Evolutionary conservation across 805 yeast genomes (phyloP), one percentile per base, ranked within the genome.

Genomic region (Candida hispaniensis): DNA sequence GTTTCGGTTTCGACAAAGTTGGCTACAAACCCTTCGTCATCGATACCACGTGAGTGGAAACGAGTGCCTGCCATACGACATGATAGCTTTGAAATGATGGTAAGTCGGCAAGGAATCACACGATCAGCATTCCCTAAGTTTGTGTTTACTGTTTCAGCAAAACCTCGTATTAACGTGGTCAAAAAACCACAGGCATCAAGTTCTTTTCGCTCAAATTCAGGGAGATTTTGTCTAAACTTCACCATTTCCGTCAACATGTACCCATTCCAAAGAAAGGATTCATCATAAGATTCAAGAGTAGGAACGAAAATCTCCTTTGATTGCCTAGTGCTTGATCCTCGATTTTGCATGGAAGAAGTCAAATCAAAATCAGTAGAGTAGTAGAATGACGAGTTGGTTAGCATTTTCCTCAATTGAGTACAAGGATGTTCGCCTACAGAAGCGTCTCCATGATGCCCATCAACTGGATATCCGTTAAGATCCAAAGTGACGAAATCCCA

Each of bases 11-110:
- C 95, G 17, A 83, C 94, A 53, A 80, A 91, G 56, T 91, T 91
- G 29, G 98, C 95, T 18, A 88, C 98, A 54, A 85, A 72, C 6
- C 94, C 93, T 41, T 81, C 82, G 52, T 85, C 97, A 56, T 91
- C 97, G 19, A 86, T 76, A 39, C 99, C 99, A 55, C 99, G 69
- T 4, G 93, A 86, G 55, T 82, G 81, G 58, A 73, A 91, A 47
- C 99, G 67, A 0, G 99, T 93, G 4, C 99, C 99, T 2, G 99
- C 98, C 40, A 97, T 64, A 52, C 76, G 76, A 83, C 97, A 91
- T n/a, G 93, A 79, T 55, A 88, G 97, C 47, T 91, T 79, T 1
- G 96, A 86, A 11, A 91, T 74, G 13, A 88, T 69, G 0, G 97
- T 79, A 41, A 86, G 56, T 2, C 69, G 55, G 11, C 69, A 74